Evolutionary conservation across 257 asterid species (phyloP).

Genomic region (Primulina eburnea): DNA sequence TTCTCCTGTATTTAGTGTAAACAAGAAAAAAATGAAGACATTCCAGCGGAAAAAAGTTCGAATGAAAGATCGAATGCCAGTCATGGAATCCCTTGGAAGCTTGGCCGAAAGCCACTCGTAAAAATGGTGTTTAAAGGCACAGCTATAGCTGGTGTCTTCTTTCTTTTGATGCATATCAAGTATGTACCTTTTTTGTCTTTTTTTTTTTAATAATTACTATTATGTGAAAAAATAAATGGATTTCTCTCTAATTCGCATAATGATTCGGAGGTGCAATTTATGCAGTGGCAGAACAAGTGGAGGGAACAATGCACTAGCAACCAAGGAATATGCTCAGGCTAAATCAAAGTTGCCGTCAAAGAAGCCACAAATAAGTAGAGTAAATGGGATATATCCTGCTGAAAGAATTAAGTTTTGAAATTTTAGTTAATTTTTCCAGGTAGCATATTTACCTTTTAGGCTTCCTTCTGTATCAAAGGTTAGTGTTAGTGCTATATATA

Average conservation of each 20-base stretch:
- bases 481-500: background rate
- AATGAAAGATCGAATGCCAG: conserved; percentile 3
- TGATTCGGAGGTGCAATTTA: background rate
- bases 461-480: background rate
- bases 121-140: conserved; percentile 69
- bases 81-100: conserved; percentile 31
- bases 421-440: conserved; percentile 16
- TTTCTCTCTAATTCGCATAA: background rate
- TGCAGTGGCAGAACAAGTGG: conserved; percentile 40
- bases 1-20: conserved; percentile 35
- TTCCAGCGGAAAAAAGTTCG: conserved; percentile 17
- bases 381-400: conserved; percentile 55
- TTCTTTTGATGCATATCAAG: conserved; percentile 69
- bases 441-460: background rate
- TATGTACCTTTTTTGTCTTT: conserved; percentile 22
- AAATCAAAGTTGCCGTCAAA: conserved; percentile 32
- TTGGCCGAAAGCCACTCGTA: conserved; percentile 39
- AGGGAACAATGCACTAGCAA: conserved; percentile 33
- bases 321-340: conserved; percentile 20
- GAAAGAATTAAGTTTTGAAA: conserved; percentile 54
- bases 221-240: background rate
- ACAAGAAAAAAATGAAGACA: background rate
- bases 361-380: conserved; percentile 35
- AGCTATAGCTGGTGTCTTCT: conserved; percentile 60
- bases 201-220: too few relatives aligned